phyloP scores from a whole-genome alignment of 345 rosid species.

The Draba incana region DNA sequence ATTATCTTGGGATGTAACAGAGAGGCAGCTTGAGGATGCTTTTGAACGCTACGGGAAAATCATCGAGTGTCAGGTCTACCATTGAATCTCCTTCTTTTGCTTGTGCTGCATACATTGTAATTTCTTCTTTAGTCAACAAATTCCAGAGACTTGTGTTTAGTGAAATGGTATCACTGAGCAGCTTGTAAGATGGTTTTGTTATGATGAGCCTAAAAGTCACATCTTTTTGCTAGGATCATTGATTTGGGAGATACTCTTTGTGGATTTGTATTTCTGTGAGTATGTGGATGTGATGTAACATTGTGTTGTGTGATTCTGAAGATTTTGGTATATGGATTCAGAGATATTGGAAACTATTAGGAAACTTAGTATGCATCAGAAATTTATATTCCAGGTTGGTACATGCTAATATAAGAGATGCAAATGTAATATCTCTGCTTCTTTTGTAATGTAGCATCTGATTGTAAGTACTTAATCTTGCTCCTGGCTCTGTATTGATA shows the following conservation, averaged over 20 bases:
- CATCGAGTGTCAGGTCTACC: conserved; percentile 71
- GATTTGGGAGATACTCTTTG: conserved; percentile 4
- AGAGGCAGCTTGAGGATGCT: conserved; percentile 74
- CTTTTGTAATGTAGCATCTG: no score
- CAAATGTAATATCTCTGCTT: conserved; percentile 6
- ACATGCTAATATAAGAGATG: conserved; percentile 13
- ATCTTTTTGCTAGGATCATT: conserved; percentile 10
- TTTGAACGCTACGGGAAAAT: conserved; percentile 86
- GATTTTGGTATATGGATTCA: neutral
- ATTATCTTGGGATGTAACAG: conserved; percentile 75
- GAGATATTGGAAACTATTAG: conserved; percentile 4
- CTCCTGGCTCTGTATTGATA: neutral
- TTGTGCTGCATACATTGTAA: neutral
- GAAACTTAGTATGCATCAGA: neutral
- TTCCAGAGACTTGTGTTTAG: conserved; percentile 23
- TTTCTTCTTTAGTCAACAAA: no score
- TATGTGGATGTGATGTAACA: neutral
- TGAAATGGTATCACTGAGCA: conserved; percentile 1
- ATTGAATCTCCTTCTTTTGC: neutral
- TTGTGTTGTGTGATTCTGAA: conserved; percentile 21
- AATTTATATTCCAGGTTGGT: no score
- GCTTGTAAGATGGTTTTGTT: neutral
- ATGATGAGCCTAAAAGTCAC: neutral
- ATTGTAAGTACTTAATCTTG: neutral
- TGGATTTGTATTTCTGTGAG: neutral